phyloP scores from a whole-genome alignment of 768 basidiomycete species.

The Stropharia rugosoannulata region DNA sequence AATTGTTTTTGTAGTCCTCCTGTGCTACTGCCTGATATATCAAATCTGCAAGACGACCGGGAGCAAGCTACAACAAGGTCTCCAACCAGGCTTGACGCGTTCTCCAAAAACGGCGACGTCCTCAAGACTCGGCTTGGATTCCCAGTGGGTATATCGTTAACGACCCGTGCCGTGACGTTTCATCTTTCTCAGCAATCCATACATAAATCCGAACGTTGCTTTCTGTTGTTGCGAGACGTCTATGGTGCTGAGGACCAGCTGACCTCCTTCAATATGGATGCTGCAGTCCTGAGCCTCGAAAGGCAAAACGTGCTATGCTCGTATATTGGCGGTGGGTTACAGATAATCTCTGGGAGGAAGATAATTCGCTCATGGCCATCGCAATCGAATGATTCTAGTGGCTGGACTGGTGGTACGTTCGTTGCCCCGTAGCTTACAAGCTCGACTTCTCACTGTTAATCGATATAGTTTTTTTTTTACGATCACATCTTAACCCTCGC shows the following conservation, averaged over 20 bases:
- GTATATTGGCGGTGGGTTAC: constrained; percentile 9
- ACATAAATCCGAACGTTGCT: background rate
- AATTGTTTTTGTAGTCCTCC: too few species aligned
- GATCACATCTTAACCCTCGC: constrained; percentile 39
- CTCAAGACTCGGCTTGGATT: too few species aligned
- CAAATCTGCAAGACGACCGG: too few species aligned
- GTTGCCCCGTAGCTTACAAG: background rate
- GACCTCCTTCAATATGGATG: background rate
- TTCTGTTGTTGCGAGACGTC: background rate
- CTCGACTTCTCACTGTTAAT: background rate
- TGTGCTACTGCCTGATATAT: too few species aligned
- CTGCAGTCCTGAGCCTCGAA: background rate
- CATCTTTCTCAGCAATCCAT: background rate
- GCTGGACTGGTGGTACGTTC: constrained; percentile 4
- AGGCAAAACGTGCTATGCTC: background rate
- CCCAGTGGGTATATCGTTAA: background rate
- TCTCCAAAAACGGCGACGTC: too few species aligned
- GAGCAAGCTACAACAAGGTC: too few species aligned
- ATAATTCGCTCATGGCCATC: background rate
- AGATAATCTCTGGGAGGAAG: background rate
- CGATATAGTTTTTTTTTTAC: constrained; percentile 33
- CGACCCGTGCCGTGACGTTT: constrained; percentile 2
- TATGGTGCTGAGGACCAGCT: background rate
- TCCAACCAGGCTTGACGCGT: too few species aligned
- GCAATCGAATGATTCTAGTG: background rate